phyloP scores from a whole-genome alignment of 768 basidiomycete species.

The Xanthoconium stramineum region DNA sequence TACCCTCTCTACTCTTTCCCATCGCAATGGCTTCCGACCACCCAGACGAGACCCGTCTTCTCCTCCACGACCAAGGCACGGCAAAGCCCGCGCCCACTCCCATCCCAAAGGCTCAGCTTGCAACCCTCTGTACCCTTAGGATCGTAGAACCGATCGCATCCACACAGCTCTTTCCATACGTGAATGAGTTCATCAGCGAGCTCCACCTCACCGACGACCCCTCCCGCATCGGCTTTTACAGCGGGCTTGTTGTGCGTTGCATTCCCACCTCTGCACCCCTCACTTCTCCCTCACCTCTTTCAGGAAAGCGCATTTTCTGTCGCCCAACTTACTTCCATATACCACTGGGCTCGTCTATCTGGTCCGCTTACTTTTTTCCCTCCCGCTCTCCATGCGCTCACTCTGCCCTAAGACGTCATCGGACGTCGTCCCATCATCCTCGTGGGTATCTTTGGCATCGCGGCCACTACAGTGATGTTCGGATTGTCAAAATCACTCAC shows the following conservation, averaged over 20 bases:
- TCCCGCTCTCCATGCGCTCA: background rate
- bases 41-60: too few relatives aligned
- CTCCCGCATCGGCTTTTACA: slow-evolving; percentile 64
- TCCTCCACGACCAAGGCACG: too few relatives aligned
- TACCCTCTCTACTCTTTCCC: too few relatives aligned
- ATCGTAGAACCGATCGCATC: slow-evolving; percentile 61
- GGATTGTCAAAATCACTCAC: slow-evolving; percentile 56
- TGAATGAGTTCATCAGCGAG: slow-evolving; percentile 62
- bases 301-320: slow-evolving; percentile 68
- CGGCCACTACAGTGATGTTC: slow-evolving; percentile 50
- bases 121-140: slow-evolving; percentile 51
- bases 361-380: slow-evolving; percentile 32
- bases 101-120: slow-evolving; percentile 51
- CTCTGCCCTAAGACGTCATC: slow-evolving; percentile 41
- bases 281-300: background rate
- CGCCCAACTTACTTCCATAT: slow-evolving; percentile 57
- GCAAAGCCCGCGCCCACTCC: slow-evolving; percentile 41
- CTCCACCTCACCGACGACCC: slow-evolving; percentile 56
- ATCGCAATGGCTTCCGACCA: too few relatives aligned
- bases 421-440: slow-evolving; percentile 66
- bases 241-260: slow-evolving; percentile 58
- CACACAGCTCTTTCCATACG: slow-evolving; percentile 65
- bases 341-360: slow-evolving; percentile 61
- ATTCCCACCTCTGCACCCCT: background rate
- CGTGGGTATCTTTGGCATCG: slow-evolving; percentile 47